Evolutionary conservation across 768 basidiomycete species (phyloP), one percentile per base, ranked within the genome.

Genomic region (Mycena epipterygia): DNA sequence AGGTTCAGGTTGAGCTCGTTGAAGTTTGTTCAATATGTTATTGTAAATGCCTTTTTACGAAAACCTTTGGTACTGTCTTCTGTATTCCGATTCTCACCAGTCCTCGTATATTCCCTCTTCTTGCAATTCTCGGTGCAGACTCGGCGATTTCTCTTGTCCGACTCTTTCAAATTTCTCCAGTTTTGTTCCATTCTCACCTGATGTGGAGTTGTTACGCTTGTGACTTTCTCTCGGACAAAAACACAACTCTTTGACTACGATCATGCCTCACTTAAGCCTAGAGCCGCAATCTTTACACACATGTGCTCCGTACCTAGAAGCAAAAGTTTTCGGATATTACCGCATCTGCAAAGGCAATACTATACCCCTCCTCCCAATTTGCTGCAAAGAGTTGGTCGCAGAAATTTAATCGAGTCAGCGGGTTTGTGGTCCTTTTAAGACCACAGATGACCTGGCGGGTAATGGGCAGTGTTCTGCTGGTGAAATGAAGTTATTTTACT

Each of bases 211-310:
- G 49, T 51, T 25, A 51, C 49, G 49, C 49, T 25, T 51, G 49
- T 51, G 49, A 51, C 49, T 51, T 51, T 51, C 49, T 51, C 49
- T 51, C 49, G 49, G 27, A 51, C 17, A 51, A 51, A 51, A 51
- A 51, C 49, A 25, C 27, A 51, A 25, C 49, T 51, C 49, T n/a
- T 51, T 51, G 37, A 16, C 37, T 16, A 39, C 49, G 49, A n/a
- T 27, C 49, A 25, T 51, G 49, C 49, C 49, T 51, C 49, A 51
- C 49, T 51, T 51, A 51, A 16, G 49, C 49, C 49, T 51, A 51
- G 49, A 51, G 23, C 27, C 13, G 49, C 49, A 39, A 39, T 39
- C 37, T 39, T 39, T n/a, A n/a, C n/a, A n/a, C n/a, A 52, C 51
- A 52, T 52, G 23, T 52, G 51, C 29, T 52, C 51, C 51, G 29